Evolutionary conservation across 768 basidiomycete species (phyloP), one percentile per base, ranked within the genome.

Genomic region (Naganishia onofrii): DNA sequence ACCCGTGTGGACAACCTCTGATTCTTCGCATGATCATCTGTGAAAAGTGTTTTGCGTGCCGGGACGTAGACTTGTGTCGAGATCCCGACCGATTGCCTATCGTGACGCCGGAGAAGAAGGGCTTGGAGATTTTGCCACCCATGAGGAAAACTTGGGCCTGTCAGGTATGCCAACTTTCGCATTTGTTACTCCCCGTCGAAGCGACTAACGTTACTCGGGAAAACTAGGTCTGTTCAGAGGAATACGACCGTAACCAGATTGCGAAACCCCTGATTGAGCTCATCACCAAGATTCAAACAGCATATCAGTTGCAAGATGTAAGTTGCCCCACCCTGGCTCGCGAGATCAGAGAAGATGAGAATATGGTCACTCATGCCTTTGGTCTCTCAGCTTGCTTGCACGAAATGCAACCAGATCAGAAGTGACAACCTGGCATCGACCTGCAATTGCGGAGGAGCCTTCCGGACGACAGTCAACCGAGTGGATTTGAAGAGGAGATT

Each of bases 41-140:
- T 78, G 87, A 86, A 51, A 86, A 88, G 75, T 98, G 91, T 81
- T 93, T 93, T 79, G 82, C 84, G 17, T 84, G 93, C 70, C 87
- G 90, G 2, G 93, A 95, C 79, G 91, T 99, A 76, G 96, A 99
- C 80, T 90, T 99, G 76, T 97, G 95, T 78, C 87, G 95, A 19
- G 95, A 98, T 81, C 85, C 88, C 13, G 90, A 92, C 70, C 84
- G 96, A 48, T 83, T 92, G 52, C 88, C 91, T 5, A 71, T 73
- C 57, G 74, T 81, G 15, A 81, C 80, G 63, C 73, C 69, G 7
- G 74, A 71, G 28, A 73, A 48, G 9, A 67, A 44, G 57, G 60
- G 66, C 0, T 69, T 73, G 31, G 77, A 75, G 64, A 67, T 78
- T 34, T 44, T 12, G 83, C 83, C 72, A 82, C 84, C 75, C 72